Evolutionary conservation across 768 basidiomycete genomes (phyloP).

Genomic region (Mycena olivaceomarginata): DNA sequence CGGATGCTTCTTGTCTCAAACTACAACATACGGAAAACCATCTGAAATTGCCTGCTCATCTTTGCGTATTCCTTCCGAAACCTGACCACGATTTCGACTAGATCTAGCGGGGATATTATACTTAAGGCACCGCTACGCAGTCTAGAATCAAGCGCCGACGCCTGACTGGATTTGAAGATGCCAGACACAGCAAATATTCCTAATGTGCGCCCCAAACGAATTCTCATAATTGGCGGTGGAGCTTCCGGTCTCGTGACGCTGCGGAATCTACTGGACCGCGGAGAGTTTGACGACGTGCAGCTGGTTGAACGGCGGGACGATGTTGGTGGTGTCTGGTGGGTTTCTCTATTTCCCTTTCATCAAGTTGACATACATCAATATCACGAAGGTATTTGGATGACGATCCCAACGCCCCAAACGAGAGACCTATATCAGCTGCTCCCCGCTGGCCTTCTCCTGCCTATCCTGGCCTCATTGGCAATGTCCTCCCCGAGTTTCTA

Average conservation of each 20-base stretch:
- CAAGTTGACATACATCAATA: neutral
- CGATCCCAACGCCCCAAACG: slow-evolving; percentile 11
- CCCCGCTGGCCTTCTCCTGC: slow-evolving; percentile 69
- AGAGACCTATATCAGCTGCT: neutral
- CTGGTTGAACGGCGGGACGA: slow-evolving; percentile 55
- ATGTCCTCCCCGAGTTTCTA: slow-evolving; percentile 68
- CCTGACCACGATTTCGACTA: too few relatives aligned
- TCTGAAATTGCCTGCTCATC: too few relatives aligned
- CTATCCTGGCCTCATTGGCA: slow-evolving; percentile 69
- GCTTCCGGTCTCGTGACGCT: slow-evolving; percentile 56
- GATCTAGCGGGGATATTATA: too few relatives aligned
- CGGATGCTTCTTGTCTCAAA: too few relatives aligned
- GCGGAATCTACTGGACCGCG: slow-evolving; percentile 53
- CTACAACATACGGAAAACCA: too few relatives aligned
- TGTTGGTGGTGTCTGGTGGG: slow-evolving; percentile 56
- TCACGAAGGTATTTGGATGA: slow-evolving; percentile 57
- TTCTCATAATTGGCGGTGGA: slow-evolving; percentile 55
- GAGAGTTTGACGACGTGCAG: slow-evolving; percentile 50
- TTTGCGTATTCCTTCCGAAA: too few relatives aligned
- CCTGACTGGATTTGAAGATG: neutral
- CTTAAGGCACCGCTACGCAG: too few relatives aligned
- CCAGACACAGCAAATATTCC: neutral
- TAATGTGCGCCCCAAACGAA: slow-evolving; percentile 23
- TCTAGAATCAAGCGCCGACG: neutral
- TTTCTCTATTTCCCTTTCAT: neutral